Conservation (phyloP, 192 early-diverging fungal genomes). For the Backusella tarrabulga region DNA sequence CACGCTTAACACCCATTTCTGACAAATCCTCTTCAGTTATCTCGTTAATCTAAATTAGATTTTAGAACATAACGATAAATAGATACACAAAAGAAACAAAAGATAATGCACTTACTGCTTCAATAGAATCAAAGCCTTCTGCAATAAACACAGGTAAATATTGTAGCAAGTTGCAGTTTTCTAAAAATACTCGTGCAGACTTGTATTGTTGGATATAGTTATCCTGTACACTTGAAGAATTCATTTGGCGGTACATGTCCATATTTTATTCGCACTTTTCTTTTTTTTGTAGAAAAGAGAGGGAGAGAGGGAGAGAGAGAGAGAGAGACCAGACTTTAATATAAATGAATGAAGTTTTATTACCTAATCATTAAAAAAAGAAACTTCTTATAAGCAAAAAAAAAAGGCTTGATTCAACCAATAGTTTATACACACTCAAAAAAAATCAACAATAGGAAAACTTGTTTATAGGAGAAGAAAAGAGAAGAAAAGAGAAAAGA, state of each 20-base stretch:
- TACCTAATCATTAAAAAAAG: not conserved
- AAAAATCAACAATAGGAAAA: not conserved
- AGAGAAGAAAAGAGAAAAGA: not conserved
- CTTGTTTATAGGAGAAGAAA: not conserved
- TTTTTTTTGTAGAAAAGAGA: not conserved
- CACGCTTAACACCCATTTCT: slow-evolving; percentile 36
- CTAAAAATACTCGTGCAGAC: slow-evolving; percentile 7
- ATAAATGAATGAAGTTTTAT: not conserved
- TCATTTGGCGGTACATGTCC: not conserved
- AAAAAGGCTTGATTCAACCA: not conserved
- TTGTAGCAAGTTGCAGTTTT: slow-evolving; percentile 23
- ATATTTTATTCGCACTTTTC: not conserved
- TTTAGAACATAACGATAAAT: not conserved
- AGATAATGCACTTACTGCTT: slow-evolving; percentile 19
- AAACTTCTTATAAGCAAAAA: not conserved
- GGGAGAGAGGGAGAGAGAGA: not conserved
- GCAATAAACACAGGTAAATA: slow-evolving; percentile 31
- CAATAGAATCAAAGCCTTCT: slow-evolving; percentile 36
- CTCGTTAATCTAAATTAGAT: slow-evolving; percentile 28
- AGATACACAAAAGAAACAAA: not conserved
- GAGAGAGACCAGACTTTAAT: not conserved
- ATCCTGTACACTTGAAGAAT: slow-evolving; percentile 8
- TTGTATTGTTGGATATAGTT: not conserved
- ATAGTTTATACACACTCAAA: not conserved
- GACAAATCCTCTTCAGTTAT: slow-evolving; percentile 38